Conservation (phyloP, 2,329 filamentous ascomycete genomes). For the Sodiomyces alkalinus region DNA sequence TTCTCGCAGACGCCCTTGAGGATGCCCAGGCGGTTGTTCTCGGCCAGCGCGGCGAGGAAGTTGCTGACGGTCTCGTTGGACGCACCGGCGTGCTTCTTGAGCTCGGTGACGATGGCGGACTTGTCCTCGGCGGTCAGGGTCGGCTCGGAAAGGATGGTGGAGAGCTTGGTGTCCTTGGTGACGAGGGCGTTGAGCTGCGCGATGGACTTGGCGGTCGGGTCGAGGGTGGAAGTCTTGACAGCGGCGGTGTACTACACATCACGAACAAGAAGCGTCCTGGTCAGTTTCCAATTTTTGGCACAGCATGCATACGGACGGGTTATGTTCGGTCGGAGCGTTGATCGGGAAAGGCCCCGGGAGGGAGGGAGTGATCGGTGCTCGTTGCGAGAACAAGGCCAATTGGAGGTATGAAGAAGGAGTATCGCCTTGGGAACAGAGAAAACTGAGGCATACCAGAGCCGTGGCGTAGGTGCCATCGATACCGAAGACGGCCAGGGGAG, state of each 20-base stretch:
- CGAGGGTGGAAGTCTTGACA: constrained; percentile 73
- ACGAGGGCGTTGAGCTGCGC: constrained; percentile 54
- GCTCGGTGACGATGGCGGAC: constrained; percentile 69
- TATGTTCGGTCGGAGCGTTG: no score
- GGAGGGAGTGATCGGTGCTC: no score
- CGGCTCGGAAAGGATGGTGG: constrained; percentile 59
- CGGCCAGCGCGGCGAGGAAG: constrained; percentile 78
- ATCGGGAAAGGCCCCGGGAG: no score
- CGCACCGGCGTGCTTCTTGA: constrained; percentile 65
- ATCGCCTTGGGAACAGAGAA: no score
- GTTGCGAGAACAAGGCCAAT: constrained; percentile 7
- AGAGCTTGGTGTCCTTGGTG: constrained; percentile 72
- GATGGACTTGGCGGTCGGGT: constrained; percentile 71
- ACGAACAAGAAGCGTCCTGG: no score
- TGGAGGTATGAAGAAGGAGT: no score
- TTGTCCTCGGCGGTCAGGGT: constrained; percentile 71
- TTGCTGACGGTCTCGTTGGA: constrained; percentile 82
- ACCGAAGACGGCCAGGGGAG: constrained; percentile 84
- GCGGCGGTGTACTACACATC: constrained; percentile 96
- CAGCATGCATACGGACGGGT: no score
- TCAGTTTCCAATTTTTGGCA: no score
- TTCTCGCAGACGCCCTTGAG: constrained; percentile 74
- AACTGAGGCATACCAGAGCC: constrained; percentile 82
- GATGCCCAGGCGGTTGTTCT: constrained; percentile 87
- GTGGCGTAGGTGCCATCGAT: constrained; percentile 97